Evolutionary conservation across 345 rosid genomes (phyloP), one percentile per base, ranked within the genome.

Genomic region (Combretum micranthum): DNA sequence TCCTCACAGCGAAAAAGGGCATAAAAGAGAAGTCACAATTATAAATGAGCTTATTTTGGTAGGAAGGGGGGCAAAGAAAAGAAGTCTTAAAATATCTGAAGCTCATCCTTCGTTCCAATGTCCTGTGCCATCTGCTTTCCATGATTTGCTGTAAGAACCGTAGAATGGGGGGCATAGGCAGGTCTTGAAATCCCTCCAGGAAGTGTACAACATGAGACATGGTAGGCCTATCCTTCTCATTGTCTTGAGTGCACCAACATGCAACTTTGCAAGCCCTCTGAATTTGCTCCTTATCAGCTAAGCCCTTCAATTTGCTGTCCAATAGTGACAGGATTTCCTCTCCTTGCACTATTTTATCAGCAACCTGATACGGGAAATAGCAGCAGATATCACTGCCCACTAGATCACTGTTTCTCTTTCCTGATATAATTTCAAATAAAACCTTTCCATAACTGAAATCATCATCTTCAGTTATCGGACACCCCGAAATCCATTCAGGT

Each of bases 361-460:
- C 57, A 2, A 44, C 57, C 42, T 17, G 23, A 13, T 19, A 17
- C 18, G 57, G 51, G 3, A 61, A 25, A 18, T 61, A 52, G 5
- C 20, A 2, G 1, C 15, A 15, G 10, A 21, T 21, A 0, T 39
- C 49, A 51, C 44, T 48, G 3, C 44, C 26, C 20, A 42, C 12
- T 15, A 18, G 42, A 20, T 62, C 62, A 0, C 58, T 47, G 46
- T 62, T 71, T 54, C 60, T 15, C 57, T 53, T n/a, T 13, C 71
- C 64, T 2, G 62, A 62, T 13, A 62, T 39, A 13, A 58, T 14
- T 56, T 66, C 65, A 62, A 71, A 56, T 0, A 71, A 45, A 19
- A 71, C 57, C 43, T 47, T 58, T 4, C 75, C 71, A 2, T 56
- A 71, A 53, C 75, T 71, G 32, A 66, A 45, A 13, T 66, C 68